Percentiles rank a stretch among this genome's conserved stretches.
phyloP scores from a whole-genome alignment of 2,329 filamentous ascomycete genomes.

The Clonostachys solani region DNA sequence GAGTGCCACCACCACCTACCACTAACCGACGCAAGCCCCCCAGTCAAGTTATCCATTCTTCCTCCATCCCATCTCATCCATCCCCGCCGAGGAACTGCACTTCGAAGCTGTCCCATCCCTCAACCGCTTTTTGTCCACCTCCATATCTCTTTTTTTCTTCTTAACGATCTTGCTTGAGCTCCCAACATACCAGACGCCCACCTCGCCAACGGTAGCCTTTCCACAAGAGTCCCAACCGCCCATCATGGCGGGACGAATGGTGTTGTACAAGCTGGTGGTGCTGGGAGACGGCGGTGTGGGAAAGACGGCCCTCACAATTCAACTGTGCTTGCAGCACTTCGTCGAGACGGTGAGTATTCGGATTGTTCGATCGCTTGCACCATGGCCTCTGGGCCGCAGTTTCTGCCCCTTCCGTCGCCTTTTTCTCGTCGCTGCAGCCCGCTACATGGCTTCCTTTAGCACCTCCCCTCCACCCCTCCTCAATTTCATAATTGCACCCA shows the following conservation, averaged over 20 bases:
- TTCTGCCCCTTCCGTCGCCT: not conserved
- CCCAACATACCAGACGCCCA: too few relatives aligned
- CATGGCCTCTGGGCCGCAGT: not conserved
- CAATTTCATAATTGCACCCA: not conserved
- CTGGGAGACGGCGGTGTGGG: slow-evolving; percentile 90
- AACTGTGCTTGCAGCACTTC: slow-evolving; percentile 97
- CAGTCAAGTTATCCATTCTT: not conserved
- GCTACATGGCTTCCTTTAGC: slow-evolving; percentile 1
- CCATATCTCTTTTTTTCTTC: too few relatives aligned
- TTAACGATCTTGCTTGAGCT: too few relatives aligned
- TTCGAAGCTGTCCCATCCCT: too few relatives aligned
- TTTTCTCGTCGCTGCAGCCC: slow-evolving; percentile 1
- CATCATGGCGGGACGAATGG: slow-evolving; percentile 87
- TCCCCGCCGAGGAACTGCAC: not conserved
- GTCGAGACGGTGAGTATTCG: slow-evolving; percentile 72
- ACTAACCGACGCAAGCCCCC: too few relatives aligned
- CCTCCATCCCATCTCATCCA: slow-evolving; percentile 1
- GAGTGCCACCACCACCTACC: too few relatives aligned
- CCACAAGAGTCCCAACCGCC: slow-evolving; percentile 12
- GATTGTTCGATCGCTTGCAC: slow-evolving; percentile 1
- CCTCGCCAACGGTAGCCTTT: not conserved
- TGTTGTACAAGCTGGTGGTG: slow-evolving; percentile 93
- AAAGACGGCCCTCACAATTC: slow-evolving; percentile 91
- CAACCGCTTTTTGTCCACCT: not conserved
- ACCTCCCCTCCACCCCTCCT: not conserved